Evolutionary conservation across 352 stramenopile genomes (phyloP).

Genomic region (Elongisporangium undulatum): DNA sequence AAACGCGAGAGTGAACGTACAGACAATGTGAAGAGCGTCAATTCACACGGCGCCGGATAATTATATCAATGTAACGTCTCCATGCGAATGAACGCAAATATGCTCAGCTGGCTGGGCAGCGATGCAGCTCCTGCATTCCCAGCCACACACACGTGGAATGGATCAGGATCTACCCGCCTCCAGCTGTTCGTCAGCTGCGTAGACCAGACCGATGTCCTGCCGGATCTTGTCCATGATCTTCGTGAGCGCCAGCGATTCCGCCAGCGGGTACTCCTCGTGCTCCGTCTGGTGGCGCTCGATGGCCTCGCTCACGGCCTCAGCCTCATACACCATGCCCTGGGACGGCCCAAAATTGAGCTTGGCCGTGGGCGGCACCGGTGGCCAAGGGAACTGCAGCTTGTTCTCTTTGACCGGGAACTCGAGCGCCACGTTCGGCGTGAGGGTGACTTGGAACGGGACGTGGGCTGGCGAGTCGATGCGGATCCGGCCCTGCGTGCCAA

Average conservation of each 20-base stretch:
- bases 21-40: too few species aligned
- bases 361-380: conserved; percentile 3
- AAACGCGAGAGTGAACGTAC: too few species aligned
- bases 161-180: too few species aligned
- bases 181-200: background rate
- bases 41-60: too few species aligned
- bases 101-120: too few species aligned
- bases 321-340: conserved; percentile 15
- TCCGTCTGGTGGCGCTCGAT: conserved; percentile 31
- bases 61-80: too few species aligned
- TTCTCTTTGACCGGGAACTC: conserved; percentile 7
- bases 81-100: too few species aligned
- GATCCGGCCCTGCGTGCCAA: conserved; percentile 68
- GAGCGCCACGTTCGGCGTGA: conserved; percentile 6
- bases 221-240: conserved; percentile 53
- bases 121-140: too few species aligned
- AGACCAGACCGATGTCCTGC: conserved; percentile 36
- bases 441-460: conserved; percentile 10
- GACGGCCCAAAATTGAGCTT: conserved; percentile 2
- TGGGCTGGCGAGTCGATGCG: conserved; percentile 41
- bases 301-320: conserved; percentile 26
- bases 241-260: conserved; percentile 60
- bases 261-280: conserved; percentile 45
- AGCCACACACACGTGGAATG: too few species aligned
- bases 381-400: conserved; percentile 13